A percentile compares a stretch with the other conserved stretches of the same genome.
Evolutionary conservation across 805 yeast genomes (phyloP).

Genomic region (Kodamaea laetipori): DNA sequence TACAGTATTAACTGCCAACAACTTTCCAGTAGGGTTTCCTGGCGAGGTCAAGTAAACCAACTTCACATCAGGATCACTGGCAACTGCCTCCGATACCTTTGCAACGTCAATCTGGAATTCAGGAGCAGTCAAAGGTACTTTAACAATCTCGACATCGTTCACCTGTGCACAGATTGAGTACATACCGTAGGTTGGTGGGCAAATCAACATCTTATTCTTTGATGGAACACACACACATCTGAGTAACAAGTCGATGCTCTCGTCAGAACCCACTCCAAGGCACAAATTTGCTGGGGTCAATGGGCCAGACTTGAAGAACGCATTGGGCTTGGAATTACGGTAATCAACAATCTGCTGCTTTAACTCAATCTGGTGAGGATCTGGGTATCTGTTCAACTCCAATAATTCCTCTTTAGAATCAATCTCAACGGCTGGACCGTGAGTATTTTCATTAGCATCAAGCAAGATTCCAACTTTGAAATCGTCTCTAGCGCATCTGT

Average conservation of each 20-base stretch:
- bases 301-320: slow-evolving; percentile 16
- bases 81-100: slow-evolving; percentile 52
- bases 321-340: slow-evolving; percentile 57
- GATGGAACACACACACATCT: slow-evolving; percentile 85
- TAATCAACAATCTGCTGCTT: slow-evolving; percentile 71
- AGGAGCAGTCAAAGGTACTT: slow-evolving; percentile 61
- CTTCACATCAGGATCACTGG: slow-evolving; percentile 64
- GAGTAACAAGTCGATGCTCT: slow-evolving; percentile 85
- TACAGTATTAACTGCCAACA: slow-evolving; percentile 45
- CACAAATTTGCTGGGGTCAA: slow-evolving; percentile 72
- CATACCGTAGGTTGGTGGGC: slow-evolving; percentile 99
- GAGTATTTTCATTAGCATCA: slow-evolving; percentile 96
- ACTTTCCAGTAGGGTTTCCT: slow-evolving; percentile 90
- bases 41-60: slow-evolving; percentile 88
- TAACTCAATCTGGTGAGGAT: slow-evolving; percentile 85
- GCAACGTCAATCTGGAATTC: slow-evolving; percentile 61
- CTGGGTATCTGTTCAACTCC: slow-evolving; percentile 90
- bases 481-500: slow-evolving; percentile 96
- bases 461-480: slow-evolving; percentile 83
- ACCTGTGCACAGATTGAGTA: slow-evolving; percentile 87
- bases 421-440: slow-evolving; percentile 71
- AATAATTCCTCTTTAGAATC: slow-evolving; percentile 47
- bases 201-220: slow-evolving; percentile 73
- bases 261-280: slow-evolving; percentile 97
- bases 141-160: slow-evolving; percentile 79